phyloP scores from a whole-genome alignment of 495 filamentous ascomycete genomes.

The Platismatia glauca region DNA sequence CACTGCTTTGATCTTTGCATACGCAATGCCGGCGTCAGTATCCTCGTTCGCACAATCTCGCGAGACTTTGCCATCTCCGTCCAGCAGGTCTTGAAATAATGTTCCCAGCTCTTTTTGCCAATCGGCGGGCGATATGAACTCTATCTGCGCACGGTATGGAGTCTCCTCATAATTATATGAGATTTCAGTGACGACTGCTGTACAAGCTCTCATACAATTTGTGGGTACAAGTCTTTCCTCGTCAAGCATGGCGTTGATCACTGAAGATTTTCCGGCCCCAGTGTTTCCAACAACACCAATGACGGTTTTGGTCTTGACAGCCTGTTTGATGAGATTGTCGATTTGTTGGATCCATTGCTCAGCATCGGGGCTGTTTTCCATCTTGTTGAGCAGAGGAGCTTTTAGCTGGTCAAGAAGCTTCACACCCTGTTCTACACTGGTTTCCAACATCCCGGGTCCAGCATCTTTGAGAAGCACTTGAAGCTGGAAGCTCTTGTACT shows the following conservation, averaged over 20 bases:
- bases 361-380: conserved; percentile 23
- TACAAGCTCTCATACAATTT: conserved; percentile 56
- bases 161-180: conserved; percentile 48
- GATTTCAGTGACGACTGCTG: conserved; percentile 57
- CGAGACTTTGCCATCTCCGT: conserved; percentile 35
- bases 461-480: conserved; percentile 31
- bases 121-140: conserved; percentile 50
- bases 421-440: conserved; percentile 32
- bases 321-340: conserved; percentile 31
- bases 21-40: conserved; percentile 43
- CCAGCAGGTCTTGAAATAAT: conserved; percentile 44
- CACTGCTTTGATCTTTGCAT: conserved; percentile 55
- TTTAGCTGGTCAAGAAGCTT: conserved; percentile 30
- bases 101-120: conserved; percentile 47
- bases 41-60: conserved; percentile 38
- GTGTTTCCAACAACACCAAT: conserved; percentile 52
- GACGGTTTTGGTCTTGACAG: conserved; percentile 34
- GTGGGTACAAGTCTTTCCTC: conserved; percentile 46
- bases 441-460: conserved; percentile 33
- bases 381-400: conserved; percentile 18
- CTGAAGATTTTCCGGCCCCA: conserved; percentile 50
- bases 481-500: conserved; percentile 27
- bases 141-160: conserved; percentile 53
- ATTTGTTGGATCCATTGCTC: conserved; percentile 39
- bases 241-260: conserved; percentile 53